Evolutionary conservation across 805 yeast genomes (phyloP), one percentile per base, ranked within the genome.

Genomic region (Yamadazyma takamatsuzukensis): DNA sequence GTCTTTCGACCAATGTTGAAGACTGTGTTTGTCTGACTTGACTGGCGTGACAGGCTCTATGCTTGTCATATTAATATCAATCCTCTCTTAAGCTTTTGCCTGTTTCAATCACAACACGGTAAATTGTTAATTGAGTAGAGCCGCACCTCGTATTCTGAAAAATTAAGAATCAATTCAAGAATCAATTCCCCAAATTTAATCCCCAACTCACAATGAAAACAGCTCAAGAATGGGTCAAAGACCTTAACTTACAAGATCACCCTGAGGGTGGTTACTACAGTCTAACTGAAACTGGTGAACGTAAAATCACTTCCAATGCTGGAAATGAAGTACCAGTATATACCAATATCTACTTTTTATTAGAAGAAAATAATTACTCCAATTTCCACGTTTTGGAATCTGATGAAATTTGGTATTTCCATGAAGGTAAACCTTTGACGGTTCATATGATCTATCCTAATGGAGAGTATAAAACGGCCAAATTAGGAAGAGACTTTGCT

Each of bases 331-430:
- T 48, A 7, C 48, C 51, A 5, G 30, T 49, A 13, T 49, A 35
- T 32, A 47, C 55, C 18, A 51, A 45, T 37, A 51, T 51, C 17
- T 41, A 41, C 17, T 51, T 46, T 29, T 24, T 51, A n/a, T 36
- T 47, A 25, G 46, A 42, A 32, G 43, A 46, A 14, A 32, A 38
- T n/a, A 44, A 44, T 18, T 45, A 48, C 4, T 49, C 54, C 2
- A 36, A 45, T 15, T 51, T 49, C 29, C 55, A 51, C 33, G 38
- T 39, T 33, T 34, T 51, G 23, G 34, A 39, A 12, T 51, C 55
- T 1, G 47, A 51, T 29, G 55, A 51, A 34, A 45, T 51, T 4
- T 51, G 52, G 51, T 49, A 47, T 25, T 51, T 32, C 28, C 55
- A 51, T 23, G 49, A 46, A 10, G 55, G 55, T 1, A 24, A 34